Conservation (phyloP, 2,329 filamentous ascomycete species). For the Neofusicoccum umdonicola region DNA sequence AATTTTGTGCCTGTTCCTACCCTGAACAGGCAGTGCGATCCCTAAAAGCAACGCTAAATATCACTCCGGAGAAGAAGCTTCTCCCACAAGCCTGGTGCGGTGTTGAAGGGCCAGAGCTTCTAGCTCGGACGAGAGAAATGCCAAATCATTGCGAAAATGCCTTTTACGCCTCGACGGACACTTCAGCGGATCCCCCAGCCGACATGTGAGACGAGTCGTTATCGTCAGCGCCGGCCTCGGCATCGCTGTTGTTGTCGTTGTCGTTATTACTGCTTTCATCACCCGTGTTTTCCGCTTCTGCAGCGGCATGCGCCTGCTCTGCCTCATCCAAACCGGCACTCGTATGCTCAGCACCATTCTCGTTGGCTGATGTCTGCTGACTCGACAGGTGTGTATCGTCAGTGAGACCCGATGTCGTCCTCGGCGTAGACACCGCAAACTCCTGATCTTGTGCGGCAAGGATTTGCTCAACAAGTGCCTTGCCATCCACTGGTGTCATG, state of each 20-base stretch:
- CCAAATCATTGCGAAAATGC: background rate
- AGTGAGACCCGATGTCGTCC: background rate
- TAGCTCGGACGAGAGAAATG: background rate
- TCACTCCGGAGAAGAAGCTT: background rate
- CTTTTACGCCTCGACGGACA: constrained; percentile 1
- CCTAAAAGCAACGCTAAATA: background rate
- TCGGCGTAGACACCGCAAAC: background rate
- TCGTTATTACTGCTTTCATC: constrained; percentile 9
- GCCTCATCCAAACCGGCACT: background rate
- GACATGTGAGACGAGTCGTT: constrained; percentile 11
- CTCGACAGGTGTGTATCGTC: background rate
- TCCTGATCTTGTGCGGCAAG: background rate
- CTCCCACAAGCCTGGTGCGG: background rate
- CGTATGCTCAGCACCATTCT: background rate
- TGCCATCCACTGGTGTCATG: background rate
- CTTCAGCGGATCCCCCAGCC: background rate
- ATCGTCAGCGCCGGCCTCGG: constrained; percentile 4
- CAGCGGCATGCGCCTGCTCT: background rate
- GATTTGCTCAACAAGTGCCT: background rate
- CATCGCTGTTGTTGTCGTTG: constrained; percentile 8
- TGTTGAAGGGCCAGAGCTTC: background rate
- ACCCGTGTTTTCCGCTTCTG: constrained; percentile 4
- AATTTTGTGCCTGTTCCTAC: background rate
- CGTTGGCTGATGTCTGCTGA: background rate
- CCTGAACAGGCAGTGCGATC: background rate